Evolutionary conservation across 345 rosid species (phyloP), one percentile per base, ranked within the genome.

Genomic region (Anastatica hierochuntica): DNA sequence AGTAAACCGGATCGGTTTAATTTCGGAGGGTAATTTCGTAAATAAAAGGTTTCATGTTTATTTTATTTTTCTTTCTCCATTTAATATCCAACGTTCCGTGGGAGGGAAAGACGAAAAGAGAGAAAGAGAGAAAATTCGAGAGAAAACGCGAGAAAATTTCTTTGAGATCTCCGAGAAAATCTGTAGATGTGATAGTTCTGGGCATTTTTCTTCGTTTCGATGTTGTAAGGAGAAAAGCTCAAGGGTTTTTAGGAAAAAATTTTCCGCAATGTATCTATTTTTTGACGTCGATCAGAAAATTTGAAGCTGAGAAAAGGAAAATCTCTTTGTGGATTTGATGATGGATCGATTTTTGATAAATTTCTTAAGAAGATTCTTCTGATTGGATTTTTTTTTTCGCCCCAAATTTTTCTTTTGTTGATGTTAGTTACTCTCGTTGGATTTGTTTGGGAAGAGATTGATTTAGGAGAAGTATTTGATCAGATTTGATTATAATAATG

Each of bases 11-110:
- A 1, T 14, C 55, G 62, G 68, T 63, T 54, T 1, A 39, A 12
- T 4, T 2, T 17, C 4, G 4, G 53, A 39, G 42, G 70, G 64
- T 65, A 57, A 42, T 43, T 18, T 37, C n/a, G 63, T 58, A 43
- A 50, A 49, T 4, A 29, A 0, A 27, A 14, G 34, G 41, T 56
- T 46, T 4, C 40, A 50, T 59, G 63, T 17, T 51, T 58, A 48
- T 36, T 8, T 8, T 29, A 4, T 24, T 24, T 24, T 24, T 24
- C 27, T 24, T 24, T 7, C 27, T 3, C 16, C 30, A 36, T 56
- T 64, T 12, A 63, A 45, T 41, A 52, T 61, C 63, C 64, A 57
- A 66, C 64, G 63, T 57, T n/a, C 70, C 70, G 12, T 18, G 54
- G 46, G 44, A 6, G 51, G 64, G 53, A n/a, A 65, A 47, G 56